Conservation (phyloP, 345 rosid genomes). For the Arabidopsis thaliana region TAIR10.1 NC_003074.8:18591001-18591500, state of each 20-base stretch:
- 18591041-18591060: slow-evolving; percentile 28
- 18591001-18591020: slow-evolving; percentile 10
- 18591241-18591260: slow-evolving; percentile 16
- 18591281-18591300: slow-evolving; percentile 12
- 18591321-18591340: slow-evolving; percentile 15
- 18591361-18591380: neutral
- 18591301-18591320: neutral
- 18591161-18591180: slow-evolving; percentile 42
- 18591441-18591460: slow-evolving; percentile 3
- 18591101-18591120: slow-evolving; percentile 21
- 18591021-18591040: slow-evolving; percentile 39
- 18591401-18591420: neutral
- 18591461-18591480: slow-evolving; percentile 4
- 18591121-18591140: slow-evolving; percentile 39
- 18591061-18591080: slow-evolving; percentile 36
- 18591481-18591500: neutral
- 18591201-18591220: slow-evolving; percentile 37
- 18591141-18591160: slow-evolving; percentile 29
- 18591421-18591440: neutral
- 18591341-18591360: neutral
- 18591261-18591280: neutral
- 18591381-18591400: slow-evolving; percentile 37
- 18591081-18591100: slow-evolving; percentile 2
- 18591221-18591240: slow-evolving; percentile 24
- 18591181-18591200: slow-evolving; percentile 34